Percentiles rank a stretch among this genome's conserved stretches.
These are phyloP conservation scores for Psilocybe tampanensis DNA, from an alignment of 768 basidiomycete genomes.

Conservation along the genomic window DNA sequence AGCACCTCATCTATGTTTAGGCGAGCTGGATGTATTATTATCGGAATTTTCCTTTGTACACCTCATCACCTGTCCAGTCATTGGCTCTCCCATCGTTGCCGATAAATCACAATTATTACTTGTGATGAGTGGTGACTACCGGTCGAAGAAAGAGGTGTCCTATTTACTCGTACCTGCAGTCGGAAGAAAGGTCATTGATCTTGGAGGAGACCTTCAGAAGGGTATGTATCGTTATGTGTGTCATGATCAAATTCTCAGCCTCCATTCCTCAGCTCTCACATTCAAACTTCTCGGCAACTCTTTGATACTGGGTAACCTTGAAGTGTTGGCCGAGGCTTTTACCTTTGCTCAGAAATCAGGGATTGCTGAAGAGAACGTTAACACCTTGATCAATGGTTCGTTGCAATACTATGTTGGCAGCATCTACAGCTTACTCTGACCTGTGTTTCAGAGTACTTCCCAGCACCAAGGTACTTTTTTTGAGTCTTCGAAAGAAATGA, in stretches of 20 bases:
- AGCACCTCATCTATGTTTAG: too few relatives aligned
- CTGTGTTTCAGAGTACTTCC: slow-evolving; percentile 56
- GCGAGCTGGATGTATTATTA: too few relatives aligned
- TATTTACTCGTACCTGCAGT: slow-evolving; percentile 80
- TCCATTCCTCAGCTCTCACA: slow-evolving; percentile 50
- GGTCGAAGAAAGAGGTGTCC: slow-evolving; percentile 81
- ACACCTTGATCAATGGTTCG: slow-evolving; percentile 59
- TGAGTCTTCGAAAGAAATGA: too few relatives aligned
- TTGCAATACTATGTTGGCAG: background rate
- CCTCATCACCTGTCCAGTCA: too few relatives aligned
- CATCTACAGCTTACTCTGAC: background rate
- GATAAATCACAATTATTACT: slow-evolving; percentile 67
- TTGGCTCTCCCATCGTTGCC: too few relatives aligned
- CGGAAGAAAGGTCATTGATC: slow-evolving; percentile 75
- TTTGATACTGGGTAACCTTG: slow-evolving; percentile 74
- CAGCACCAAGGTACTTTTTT: slow-evolving; percentile 54
- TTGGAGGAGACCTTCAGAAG: slow-evolving; percentile 86
- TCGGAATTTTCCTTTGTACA: too few relatives aligned
- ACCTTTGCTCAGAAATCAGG: slow-evolving; percentile 87
- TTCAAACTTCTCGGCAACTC: slow-evolving; percentile 84
- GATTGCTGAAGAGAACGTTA: slow-evolving; percentile 63
- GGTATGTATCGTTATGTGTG: slow-evolving; percentile 36
- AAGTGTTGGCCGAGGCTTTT: slow-evolving; percentile 80
- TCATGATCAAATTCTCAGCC: background rate
- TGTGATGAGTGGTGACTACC: slow-evolving; percentile 80